Percentiles rank a stretch among this genome's conserved stretches.
phyloP scores from a whole-genome alignment of 2,329 filamentous ascomycete genomes.

The Botrytis fragariae region DNA sequence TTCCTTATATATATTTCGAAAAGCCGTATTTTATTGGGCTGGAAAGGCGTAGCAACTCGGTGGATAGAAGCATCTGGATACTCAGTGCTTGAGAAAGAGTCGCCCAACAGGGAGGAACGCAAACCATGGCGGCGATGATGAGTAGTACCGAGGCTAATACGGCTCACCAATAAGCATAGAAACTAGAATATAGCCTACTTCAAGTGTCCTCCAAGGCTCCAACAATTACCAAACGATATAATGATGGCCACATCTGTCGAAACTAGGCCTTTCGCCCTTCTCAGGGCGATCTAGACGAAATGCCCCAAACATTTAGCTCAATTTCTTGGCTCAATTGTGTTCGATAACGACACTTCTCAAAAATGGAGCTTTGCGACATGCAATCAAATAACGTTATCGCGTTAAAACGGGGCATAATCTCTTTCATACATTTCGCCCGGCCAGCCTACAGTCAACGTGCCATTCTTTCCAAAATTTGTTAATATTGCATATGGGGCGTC shows the following conservation, averaged over 20 bases:
- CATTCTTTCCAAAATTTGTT: background rate
- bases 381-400: too few species aligned
- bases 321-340: background rate
- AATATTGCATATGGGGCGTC: background rate
- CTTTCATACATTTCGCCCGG: background rate
- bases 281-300: background rate
- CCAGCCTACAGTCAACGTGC: background rate
- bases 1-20: too few species aligned
- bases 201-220: too few species aligned
- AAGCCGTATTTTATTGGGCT: too few species aligned
- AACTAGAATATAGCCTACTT: background rate
- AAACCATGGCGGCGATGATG: background rate
- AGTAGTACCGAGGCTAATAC: background rate
- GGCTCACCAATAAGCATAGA: background rate
- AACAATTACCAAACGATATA: background rate
- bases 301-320: background rate
- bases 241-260: background rate
- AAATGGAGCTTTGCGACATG: background rate
- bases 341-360: fast-evolving
- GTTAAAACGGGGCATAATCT: background rate
- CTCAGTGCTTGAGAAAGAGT: background rate
- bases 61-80: background rate
- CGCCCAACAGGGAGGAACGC: background rate
- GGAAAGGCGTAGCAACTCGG: too few species aligned
- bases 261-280: background rate